Evolutionary conservation across 176 grass and related monocot species (phyloP), one percentile per base, ranked within the genome.

Genomic region (Triticum dicoccoides): DNA sequence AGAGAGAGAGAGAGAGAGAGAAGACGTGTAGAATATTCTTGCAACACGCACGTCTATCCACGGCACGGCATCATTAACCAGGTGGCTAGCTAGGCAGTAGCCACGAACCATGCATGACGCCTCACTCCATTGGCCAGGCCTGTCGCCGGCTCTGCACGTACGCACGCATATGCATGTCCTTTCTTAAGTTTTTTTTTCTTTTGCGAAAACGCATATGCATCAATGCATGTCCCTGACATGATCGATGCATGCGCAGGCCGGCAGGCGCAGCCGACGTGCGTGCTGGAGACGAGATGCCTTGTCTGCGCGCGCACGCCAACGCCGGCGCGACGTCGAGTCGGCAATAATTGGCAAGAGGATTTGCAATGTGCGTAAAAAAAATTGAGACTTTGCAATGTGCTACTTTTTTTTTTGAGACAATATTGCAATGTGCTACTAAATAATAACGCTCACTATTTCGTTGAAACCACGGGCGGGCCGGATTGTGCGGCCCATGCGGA

Each of bases 21-120:
- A 47, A 21, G 18, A 4, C 13, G 45, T 15, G 66, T 56, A 80
- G 88, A 52, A 82, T 88, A 88, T 88, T 82, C 79, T 82, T 23
- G 45, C 66, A 67, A 38, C 79, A 68, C 63, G 62, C 30, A 39
- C 38, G 42, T 30, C 59, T 65, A 82, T 30, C 59, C 41, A 82
- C 8, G 37, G 54, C 24, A 11, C 35, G 17, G 17, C 41, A 74
- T 81, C 11, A 69, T 54, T 39, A 20, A 79, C 25, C 73, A 65
- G 42, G 61, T 37, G 77, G 47, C 61, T 65, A 52, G 49, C 14
- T 42, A 64, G 39, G 42, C 5, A 64, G 83, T 45, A 73, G 11
- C 49, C 2, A 66, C 25, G 64, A 66, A 2, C 64, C 23, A 58
- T 33, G 45, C 30, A 71, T 58, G 80, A 39, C 38, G 66, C 81